Percentiles rank a stretch among this genome's conserved stretches.
Evolutionary conservation across 2,329 filamentous ascomycete species (phyloP).

Genomic region (Penicillium capsulatum): DNA sequence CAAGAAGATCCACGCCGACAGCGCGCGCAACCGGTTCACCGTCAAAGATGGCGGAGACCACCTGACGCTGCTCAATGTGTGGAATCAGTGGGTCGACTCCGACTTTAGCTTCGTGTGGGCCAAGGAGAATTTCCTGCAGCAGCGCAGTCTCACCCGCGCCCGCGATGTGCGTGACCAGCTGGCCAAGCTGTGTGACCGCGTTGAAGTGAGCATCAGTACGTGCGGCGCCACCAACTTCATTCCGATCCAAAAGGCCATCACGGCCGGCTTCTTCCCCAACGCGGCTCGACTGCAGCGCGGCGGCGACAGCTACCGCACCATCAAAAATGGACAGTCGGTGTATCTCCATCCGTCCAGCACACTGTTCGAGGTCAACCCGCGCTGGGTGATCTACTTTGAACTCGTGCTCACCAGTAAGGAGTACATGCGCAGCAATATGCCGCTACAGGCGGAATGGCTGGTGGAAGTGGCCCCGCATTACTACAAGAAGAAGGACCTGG

Average conservation of each 20-base stretch:
- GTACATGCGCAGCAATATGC: slow-evolving; percentile 86
- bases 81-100: slow-evolving; percentile 89
- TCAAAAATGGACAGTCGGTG: slow-evolving; percentile 84
- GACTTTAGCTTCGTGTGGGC: slow-evolving; percentile 87
- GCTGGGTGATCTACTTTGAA: slow-evolving; percentile 81
- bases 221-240: slow-evolving; percentile 66
- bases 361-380: slow-evolving; percentile 72
- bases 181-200: slow-evolving; percentile 83
- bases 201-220: slow-evolving; percentile 70
- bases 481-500: slow-evolving; percentile 86
- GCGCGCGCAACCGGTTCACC: slow-evolving; percentile 81
- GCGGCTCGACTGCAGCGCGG: slow-evolving; percentile 77
- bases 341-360: slow-evolving; percentile 88
- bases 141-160: slow-evolving; percentile 80
- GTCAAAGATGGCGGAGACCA: slow-evolving; percentile 89
- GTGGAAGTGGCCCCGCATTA: slow-evolving; percentile 90
- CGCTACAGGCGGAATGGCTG: slow-evolving; percentile 79
- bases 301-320: slow-evolving; percentile 82
- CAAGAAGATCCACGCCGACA: slow-evolving; percentile 94
- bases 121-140: slow-evolving; percentile 89
- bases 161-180: slow-evolving; percentile 91
- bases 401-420: slow-evolving; percentile 92
- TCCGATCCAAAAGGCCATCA: slow-evolving; percentile 82
- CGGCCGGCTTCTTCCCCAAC: slow-evolving; percentile 91
- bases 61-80: slow-evolving; percentile 82